A percentile compares a stretch with the other conserved stretches of the same genome.
Evolutionary conservation across 495 filamentous ascomycete species (phyloP).

Genomic region (Hyaloscypha hepaticicola): DNA sequence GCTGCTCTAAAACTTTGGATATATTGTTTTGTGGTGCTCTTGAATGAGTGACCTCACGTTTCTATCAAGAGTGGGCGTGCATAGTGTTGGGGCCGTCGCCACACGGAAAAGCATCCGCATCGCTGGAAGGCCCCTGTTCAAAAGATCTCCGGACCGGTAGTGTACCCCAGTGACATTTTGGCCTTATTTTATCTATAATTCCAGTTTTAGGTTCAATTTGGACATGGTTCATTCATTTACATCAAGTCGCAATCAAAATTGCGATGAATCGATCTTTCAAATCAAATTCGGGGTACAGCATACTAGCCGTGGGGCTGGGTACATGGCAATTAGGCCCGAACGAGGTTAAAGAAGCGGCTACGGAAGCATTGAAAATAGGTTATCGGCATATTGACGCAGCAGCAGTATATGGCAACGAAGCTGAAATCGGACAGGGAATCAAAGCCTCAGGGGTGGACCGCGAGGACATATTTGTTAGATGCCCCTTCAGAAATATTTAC

Average conservation of each 20-base stretch:
- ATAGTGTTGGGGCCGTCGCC: no score
- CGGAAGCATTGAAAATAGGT: slow-evolving; percentile 54
- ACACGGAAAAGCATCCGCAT: no score
- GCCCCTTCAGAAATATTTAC: not conserved
- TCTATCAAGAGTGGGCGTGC: no score
- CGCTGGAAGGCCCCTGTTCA: no score
- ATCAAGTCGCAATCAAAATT: slow-evolving; percentile 11
- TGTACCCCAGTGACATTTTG: no score
- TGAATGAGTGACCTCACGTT: no score
- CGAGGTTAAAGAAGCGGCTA: slow-evolving; percentile 50
- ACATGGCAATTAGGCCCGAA: slow-evolving; percentile 73
- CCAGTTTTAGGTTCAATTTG: not conserved
- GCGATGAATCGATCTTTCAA: slow-evolving; percentile 44
- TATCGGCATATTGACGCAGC: slow-evolving; percentile 62
- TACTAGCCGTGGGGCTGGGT: slow-evolving; percentile 72
- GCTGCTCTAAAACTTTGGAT: no score
- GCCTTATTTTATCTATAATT: not conserved
- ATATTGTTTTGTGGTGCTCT: no score
- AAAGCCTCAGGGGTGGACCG: slow-evolving; percentile 45
- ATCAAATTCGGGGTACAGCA: slow-evolving; percentile 71
- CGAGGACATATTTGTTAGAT: slow-evolving; percentile 63
- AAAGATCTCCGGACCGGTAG: no score
- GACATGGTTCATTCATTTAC: not conserved
- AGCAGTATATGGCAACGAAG: slow-evolving; percentile 57
- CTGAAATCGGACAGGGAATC: slow-evolving; percentile 52